phyloP scores from a whole-genome alignment of 2,329 filamentous ascomycete species.

The Sporothrix brasiliensis region DNA sequence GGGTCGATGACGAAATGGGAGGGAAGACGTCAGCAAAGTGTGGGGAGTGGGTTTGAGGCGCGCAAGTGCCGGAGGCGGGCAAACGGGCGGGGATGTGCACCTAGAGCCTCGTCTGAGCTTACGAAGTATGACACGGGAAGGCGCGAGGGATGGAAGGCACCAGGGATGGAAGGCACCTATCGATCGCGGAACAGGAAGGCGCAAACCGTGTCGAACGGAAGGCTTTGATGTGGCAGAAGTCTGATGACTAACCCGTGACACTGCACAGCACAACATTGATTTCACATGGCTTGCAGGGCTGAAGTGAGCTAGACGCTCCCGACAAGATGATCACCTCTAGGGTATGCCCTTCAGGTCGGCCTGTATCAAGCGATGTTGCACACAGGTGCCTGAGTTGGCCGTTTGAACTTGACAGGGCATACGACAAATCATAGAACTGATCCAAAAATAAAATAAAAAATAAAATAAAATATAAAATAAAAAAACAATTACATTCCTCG shows the following conservation, averaged over 20 bases:
- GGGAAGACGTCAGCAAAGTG: not conserved
- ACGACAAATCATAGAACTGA: no score
- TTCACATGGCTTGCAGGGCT: not conserved
- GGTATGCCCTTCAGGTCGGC: not conserved
- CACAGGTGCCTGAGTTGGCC: not conserved
- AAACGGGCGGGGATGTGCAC: not conserved
- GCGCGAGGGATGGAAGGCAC: not conserved
- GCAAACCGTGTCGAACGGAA: not conserved
- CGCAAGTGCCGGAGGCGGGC: not conserved
- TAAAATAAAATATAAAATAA: not conserved
- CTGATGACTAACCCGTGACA: not conserved
- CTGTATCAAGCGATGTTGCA: not conserved
- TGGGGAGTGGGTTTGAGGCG: not conserved
- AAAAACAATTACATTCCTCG: conserved; percentile 1
- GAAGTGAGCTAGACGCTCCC: not conserved
- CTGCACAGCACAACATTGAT: not conserved
- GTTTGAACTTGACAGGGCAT: not conserved
- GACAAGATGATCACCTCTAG: not conserved
- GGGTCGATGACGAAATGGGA: not conserved
- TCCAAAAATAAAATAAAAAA: not conserved
- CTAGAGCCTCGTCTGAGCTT: not conserved
- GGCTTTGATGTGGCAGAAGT: not conserved
- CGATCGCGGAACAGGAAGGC: not conserved
- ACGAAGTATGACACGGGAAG: not conserved
- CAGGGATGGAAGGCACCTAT: not conserved